These are phyloP conservation scores for Uronychia binucleata DNA, from an alignment of 73 alveolate genomes.

Conservation along the genomic window DNA sequence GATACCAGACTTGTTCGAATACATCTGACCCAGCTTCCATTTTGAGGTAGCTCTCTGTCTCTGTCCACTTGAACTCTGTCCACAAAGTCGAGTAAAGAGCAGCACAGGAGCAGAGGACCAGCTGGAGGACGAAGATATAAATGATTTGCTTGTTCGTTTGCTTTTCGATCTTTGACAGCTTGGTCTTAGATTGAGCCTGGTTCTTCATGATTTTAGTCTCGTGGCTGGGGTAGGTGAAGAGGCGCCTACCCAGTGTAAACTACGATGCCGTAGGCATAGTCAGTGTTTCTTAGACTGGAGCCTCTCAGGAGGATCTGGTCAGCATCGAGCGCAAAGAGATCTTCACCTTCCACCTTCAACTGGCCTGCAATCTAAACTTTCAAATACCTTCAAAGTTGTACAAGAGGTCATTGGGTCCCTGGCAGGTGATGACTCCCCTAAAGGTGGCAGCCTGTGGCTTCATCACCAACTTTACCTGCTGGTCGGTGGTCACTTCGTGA, in stretches of 20 bases:
- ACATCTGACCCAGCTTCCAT: slow-evolving; percentile 15
- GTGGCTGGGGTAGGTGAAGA: slow-evolving; percentile 31
- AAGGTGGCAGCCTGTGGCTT: too few relatives aligned
- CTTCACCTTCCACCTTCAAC: slow-evolving; percentile 19
- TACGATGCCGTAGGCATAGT: slow-evolving; percentile 69
- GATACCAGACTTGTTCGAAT: slow-evolving; percentile 38
- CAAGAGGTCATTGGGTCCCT: slow-evolving; percentile 59
- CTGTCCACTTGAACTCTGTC: slow-evolving; percentile 50
- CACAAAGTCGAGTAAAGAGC: slow-evolving; percentile 60
- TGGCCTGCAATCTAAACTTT: slow-evolving; percentile 7
- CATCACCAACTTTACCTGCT: too few relatives aligned
- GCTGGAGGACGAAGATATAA: slow-evolving; percentile 80
- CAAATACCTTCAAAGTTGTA: slow-evolving; percentile 65
- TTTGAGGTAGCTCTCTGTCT: slow-evolving; percentile 51
- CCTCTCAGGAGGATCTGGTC: slow-evolving; percentile 88
- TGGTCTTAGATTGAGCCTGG: slow-evolving; percentile 88
- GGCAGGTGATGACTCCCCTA: slow-evolving; percentile 53
- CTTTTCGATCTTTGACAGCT: slow-evolving; percentile 89
- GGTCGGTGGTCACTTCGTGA: too few relatives aligned
- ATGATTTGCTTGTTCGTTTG: slow-evolving; percentile 87
- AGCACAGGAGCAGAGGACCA: slow-evolving; percentile 82
- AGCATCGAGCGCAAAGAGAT: slow-evolving; percentile 26
- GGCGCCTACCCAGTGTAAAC: slow-evolving; percentile 77
- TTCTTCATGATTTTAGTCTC: slow-evolving; percentile 96
- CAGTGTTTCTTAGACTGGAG: slow-evolving; percentile 89